Percentiles rank a stretch among this genome's conserved stretches.
Evolutionary conservation across 2,329 filamentous ascomycete genomes (phyloP).

Genomic region (Phialophora chinensis): DNA sequence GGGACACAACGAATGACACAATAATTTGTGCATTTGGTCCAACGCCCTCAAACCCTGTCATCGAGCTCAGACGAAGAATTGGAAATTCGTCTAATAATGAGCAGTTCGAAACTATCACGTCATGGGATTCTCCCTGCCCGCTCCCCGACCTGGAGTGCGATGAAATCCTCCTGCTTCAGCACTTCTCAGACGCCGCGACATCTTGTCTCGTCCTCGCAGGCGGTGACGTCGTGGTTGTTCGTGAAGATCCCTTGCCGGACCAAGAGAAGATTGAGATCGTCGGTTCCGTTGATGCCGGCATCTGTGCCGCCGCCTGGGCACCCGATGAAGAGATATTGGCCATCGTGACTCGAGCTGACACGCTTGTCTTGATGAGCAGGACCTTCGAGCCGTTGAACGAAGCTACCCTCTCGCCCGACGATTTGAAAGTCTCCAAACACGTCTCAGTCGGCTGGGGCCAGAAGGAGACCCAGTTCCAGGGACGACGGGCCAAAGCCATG

Average conservation of each 20-base stretch:
- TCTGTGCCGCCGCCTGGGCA: conserved; percentile 88
- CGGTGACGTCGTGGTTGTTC: conserved; percentile 86
- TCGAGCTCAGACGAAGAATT: conserved; percentile 69
- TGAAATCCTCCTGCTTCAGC: conserved; percentile 77
- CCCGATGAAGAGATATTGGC: conserved; percentile 91
- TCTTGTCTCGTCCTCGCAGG: conserved; percentile 85
- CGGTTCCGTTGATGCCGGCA: conserved; percentile 90
- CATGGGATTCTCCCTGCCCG: conserved; percentile 87
- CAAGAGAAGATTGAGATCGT: conserved; percentile 91
- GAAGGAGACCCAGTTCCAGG: conserved; percentile 96
- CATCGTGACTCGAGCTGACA: conserved; percentile 78
- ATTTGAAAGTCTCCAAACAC: conserved; percentile 86
- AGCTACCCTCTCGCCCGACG: conserved; percentile 72
- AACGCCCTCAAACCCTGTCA: conserved; percentile 68
- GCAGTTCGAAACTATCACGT: conserved; percentile 65
- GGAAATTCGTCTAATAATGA: conserved; percentile 39
- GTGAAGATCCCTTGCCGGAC: conserved; percentile 69
- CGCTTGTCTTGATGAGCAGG: conserved; percentile 89
- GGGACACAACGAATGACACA: conserved; percentile 72
- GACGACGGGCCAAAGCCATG: conserved; percentile 82
- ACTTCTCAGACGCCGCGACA: conserved; percentile 79
- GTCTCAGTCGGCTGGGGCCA: conserved; percentile 99
- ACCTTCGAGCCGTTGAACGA: conserved; percentile 85
- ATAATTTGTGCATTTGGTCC: conserved; percentile 86
- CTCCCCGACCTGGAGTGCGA: conserved; percentile 77